Conservation (phyloP, 768 basidiomycete species). For the Gloeophyllum trabeum region DNA sequence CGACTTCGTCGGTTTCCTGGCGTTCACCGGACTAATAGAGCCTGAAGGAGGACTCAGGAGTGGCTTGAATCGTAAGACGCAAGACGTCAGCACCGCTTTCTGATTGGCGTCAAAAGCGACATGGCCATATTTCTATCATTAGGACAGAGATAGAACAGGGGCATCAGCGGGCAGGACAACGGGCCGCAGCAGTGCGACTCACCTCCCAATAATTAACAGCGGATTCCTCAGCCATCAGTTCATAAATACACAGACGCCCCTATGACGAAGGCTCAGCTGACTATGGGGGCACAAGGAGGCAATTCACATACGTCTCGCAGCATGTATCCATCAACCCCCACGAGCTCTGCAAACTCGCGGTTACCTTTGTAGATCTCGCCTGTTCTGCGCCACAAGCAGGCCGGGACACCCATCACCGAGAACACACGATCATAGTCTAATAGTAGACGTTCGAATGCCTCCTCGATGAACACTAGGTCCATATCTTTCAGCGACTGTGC, state of each 20-base stretch:
- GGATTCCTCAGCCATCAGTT: constrained; percentile 95
- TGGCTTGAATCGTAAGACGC: constrained; percentile 76
- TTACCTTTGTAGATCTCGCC: constrained; percentile 99
- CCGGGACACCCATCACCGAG: constrained; percentile 93
- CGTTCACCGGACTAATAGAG: constrained; percentile 17
- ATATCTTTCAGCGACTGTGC: constrained; percentile 81
- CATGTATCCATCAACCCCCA: constrained; percentile 80
- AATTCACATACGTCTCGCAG: constrained; percentile 64
- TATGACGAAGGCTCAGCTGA: constrained; percentile 16
- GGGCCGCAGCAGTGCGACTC: constrained; percentile 10
- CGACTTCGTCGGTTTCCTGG: constrained; percentile 7
- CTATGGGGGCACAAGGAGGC: background rate
- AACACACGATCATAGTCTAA: constrained; percentile 94
- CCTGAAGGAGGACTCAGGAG: constrained; percentile 30
- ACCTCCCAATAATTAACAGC: constrained; percentile 99
- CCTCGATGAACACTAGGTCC: constrained; percentile 97
- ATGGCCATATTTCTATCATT: constrained; percentile 77
- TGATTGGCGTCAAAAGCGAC: constrained; percentile 88
- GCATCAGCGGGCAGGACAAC: background rate
- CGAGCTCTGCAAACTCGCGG: constrained; percentile 85
- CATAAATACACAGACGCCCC: constrained; percentile 92
- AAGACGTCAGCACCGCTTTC: constrained; percentile 89
- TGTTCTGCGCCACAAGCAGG: constrained; percentile 92
- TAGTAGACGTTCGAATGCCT: constrained; percentile 90
- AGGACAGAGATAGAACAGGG: constrained; percentile 1